Conservation (phyloP, 2,329 filamentous ascomycete species). For the Juglanconis juglandina region DNA sequence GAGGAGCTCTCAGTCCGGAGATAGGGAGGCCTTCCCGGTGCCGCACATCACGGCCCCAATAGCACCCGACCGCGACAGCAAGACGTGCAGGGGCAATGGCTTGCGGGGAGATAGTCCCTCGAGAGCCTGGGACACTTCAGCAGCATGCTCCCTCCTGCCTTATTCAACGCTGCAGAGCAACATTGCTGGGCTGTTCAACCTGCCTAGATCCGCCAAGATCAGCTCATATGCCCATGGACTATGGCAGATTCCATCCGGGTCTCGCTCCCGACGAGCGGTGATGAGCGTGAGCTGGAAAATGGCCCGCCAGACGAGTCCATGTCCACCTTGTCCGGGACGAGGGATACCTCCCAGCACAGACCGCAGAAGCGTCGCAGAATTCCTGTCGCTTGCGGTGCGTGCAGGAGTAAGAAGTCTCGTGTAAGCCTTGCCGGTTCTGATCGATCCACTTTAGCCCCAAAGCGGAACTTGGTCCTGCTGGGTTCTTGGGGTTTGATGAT, state of each 20-base stretch:
- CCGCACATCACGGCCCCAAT: neutral
- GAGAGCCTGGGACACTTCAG: neutral
- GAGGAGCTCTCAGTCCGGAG: neutral
- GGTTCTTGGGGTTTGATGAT: too few species aligned
- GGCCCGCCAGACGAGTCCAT: slow-evolving; percentile 1
- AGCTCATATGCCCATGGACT: neutral
- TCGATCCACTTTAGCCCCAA: neutral
- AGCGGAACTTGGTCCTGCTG: neutral
- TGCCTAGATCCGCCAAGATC: slow-evolving; percentile 9
- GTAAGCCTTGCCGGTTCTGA: neutral
- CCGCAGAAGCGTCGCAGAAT: slow-evolving; percentile 18
- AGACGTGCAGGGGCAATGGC: neutral
- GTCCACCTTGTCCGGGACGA: neutral
- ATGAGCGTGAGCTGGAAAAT: slow-evolving; percentile 4
- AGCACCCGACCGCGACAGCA: neutral
- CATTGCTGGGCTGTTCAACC: neutral
- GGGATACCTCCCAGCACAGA: neutral
- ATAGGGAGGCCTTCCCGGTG: slow-evolving; percentile 7
- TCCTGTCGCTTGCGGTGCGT: slow-evolving; percentile 16
- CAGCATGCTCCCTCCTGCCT: slow-evolving; percentile 4
- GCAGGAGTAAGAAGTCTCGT: slow-evolving; percentile 17
- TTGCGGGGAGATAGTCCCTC: slow-evolving; percentile 15
- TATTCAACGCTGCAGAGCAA: slow-evolving; percentile 4
- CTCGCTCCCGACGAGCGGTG: slow-evolving; percentile 9
- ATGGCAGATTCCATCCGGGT: slow-evolving; percentile 16